Conservation (phyloP, 768 basidiomycete species). For the Pisolithus marmoratus region DNA sequence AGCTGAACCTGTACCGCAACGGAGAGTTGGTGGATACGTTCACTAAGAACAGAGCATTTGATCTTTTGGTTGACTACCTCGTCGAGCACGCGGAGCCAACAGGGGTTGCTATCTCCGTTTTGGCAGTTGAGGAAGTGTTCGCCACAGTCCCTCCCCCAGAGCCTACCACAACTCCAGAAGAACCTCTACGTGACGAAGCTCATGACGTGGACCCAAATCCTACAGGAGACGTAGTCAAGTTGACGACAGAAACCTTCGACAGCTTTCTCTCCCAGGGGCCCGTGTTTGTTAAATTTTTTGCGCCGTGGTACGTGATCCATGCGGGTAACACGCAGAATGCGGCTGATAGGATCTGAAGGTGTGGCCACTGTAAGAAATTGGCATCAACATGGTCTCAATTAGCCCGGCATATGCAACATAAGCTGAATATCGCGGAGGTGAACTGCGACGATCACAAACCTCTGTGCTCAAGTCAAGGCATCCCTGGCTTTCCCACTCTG, state of each 20-base stretch:
- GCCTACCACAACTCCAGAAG: slow-evolving; percentile 1
- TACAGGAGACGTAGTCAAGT: slow-evolving; percentile 18
- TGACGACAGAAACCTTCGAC: slow-evolving; percentile 32
- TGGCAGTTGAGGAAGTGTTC: slow-evolving; percentile 4
- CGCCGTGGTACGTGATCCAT: slow-evolving; percentile 63
- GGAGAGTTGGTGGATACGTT: slow-evolving; percentile 59
- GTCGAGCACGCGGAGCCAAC: slow-evolving; percentile 34
- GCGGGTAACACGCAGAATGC: too few relatives aligned
- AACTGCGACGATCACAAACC: slow-evolving; percentile 76
- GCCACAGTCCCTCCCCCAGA: neutral
- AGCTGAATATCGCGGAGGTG: slow-evolving; percentile 77
- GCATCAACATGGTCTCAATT: slow-evolving; percentile 78
- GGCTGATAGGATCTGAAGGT: slow-evolving; percentile 38
- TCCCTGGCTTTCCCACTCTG: slow-evolving; percentile 83
- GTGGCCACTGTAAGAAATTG: slow-evolving; percentile 94
- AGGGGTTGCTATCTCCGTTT: slow-evolving; percentile 4
- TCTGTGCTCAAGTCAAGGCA: slow-evolving; percentile 59
- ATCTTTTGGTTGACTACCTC: slow-evolving; percentile 53
- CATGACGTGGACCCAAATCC: slow-evolving; percentile 17
- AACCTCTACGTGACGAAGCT: slow-evolving; percentile 12
- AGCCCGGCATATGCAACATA: slow-evolving; percentile 61
- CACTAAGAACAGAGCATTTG: slow-evolving; percentile 46
- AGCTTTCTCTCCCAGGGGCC: slow-evolving; percentile 40
- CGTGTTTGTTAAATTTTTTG: slow-evolving; percentile 76
- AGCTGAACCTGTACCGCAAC: slow-evolving; percentile 66